Evolutionary conservation across 2,329 filamentous ascomycete genomes (phyloP).

Genomic region (Camillea tinctor): DNA sequence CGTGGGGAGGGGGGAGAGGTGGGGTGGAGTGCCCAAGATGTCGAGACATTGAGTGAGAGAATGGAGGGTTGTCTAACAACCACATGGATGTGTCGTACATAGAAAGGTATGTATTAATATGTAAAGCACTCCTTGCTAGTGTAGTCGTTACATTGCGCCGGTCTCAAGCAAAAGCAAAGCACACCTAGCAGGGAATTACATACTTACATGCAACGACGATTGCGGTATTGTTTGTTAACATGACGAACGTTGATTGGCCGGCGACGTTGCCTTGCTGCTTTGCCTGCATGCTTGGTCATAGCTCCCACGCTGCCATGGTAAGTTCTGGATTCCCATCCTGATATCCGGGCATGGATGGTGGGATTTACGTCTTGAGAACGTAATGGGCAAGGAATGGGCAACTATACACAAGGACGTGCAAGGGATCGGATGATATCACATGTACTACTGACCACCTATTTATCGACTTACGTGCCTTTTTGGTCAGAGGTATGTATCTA

Average conservation of each 20-base stretch:
- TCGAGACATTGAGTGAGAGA: not conserved
- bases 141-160: not conserved
- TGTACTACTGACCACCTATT: not conserved
- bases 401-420: not conserved
- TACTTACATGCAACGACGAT: not conserved
- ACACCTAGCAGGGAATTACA: not conserved
- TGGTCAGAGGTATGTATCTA: no score
- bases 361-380: not conserved
- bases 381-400: not conserved
- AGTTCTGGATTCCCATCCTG: not conserved
- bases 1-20: not conserved
- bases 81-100: not conserved
- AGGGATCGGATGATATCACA: not conserved
- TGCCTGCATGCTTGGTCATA: not conserved
- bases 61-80: not conserved
- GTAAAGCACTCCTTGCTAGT: not conserved
- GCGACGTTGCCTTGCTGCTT: not conserved
- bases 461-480: not conserved
- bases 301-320: not conserved
- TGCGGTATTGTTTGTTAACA: not conserved
- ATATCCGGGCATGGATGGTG: not conserved
- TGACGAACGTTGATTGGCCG: not conserved
- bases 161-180: not conserved
- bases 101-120: not conserved
- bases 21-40: not conserved